A percentile compares a stretch with the other conserved stretches of the same genome.
Evolutionary conservation across 2,329 filamentous ascomycete species (phyloP).

Genomic region (Pseudocercospora musae): DNA sequence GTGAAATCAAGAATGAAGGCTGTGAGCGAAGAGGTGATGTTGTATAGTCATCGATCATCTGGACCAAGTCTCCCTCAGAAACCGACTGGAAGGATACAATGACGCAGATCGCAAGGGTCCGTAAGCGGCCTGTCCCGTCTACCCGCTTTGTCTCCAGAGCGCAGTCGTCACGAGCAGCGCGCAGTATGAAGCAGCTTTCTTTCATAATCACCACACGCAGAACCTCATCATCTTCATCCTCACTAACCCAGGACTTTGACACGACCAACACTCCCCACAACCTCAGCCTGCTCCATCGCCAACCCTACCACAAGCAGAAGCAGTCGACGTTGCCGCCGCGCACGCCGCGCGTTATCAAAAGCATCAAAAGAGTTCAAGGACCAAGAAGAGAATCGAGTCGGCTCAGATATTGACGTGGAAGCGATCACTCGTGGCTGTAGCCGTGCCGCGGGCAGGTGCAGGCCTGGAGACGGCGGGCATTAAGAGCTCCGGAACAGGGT

Average conservation of each 20-base stretch:
- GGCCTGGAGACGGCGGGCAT: conserved; percentile 21
- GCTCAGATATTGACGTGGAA: not conserved
- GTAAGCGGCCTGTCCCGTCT: not conserved
- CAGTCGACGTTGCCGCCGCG: not conserved
- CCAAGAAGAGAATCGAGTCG: not conserved
- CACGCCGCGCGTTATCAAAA: not conserved
- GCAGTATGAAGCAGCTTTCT: not conserved
- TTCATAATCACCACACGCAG: not conserved
- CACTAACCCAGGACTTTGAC: not conserved
- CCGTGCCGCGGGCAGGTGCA: not conserved
- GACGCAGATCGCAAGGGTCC: not conserved
- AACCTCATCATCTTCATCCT: not conserved
- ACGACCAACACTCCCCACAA: not conserved
- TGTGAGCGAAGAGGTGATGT: not conserved
- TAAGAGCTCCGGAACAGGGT: conserved; percentile 30
- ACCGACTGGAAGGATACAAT: not conserved
- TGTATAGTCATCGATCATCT: not conserved
- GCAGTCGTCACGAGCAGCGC: not conserved
- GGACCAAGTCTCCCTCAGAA: not conserved
- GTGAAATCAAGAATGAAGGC: not conserved
- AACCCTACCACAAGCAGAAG: not conserved
- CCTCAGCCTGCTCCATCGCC: not conserved
- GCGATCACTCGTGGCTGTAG: not conserved
- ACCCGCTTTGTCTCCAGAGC: not conserved
- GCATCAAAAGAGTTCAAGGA: not conserved